Evolutionary conservation across 2,329 filamentous ascomycete species (phyloP).

Genomic region (Botrytis sinoallii): DNA sequence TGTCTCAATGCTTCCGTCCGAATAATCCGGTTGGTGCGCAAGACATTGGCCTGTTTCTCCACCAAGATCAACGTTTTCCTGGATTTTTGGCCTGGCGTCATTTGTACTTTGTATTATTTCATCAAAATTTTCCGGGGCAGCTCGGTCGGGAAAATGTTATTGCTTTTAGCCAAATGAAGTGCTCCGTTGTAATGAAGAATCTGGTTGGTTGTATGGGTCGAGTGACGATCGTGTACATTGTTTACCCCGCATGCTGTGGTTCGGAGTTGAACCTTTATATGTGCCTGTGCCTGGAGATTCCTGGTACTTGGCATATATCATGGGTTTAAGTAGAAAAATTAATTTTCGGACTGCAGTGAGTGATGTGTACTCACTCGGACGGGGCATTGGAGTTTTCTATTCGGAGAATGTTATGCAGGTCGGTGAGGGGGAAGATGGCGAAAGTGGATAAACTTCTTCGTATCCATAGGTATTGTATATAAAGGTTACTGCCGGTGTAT

Average conservation of each 20-base stretch:
- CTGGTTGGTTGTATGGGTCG: not conserved
- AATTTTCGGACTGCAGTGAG: not conserved
- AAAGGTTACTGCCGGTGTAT: not conserved
- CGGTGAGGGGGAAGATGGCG: not conserved
- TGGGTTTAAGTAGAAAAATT: not conserved
- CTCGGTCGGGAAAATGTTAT: constrained; percentile 2
- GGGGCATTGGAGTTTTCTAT: not conserved
- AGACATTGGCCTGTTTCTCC: constrained; percentile 5
- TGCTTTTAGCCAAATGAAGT: constrained; percentile 11
- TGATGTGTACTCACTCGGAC: not conserved
- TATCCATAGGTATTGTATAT: constrained; percentile 5
- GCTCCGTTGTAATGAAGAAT: not conserved
- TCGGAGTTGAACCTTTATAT: not conserved
- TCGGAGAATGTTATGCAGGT: not conserved
- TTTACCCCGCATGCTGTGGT: constrained; percentile 11
- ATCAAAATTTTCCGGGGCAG: not conserved
- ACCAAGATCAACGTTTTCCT: not conserved
- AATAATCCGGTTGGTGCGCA: constrained; percentile 18
- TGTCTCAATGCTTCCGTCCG: not conserved
- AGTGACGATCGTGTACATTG: constrained; percentile 1
- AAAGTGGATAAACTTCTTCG: not conserved
- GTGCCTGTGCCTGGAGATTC: not conserved
- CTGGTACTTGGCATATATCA: not conserved
- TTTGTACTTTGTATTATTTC: not conserved
- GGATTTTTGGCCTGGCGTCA: constrained; percentile 3